Evolutionary conservation across 305 asterid species (phyloP).

Genomic region (Solanum hybrid): DNA sequence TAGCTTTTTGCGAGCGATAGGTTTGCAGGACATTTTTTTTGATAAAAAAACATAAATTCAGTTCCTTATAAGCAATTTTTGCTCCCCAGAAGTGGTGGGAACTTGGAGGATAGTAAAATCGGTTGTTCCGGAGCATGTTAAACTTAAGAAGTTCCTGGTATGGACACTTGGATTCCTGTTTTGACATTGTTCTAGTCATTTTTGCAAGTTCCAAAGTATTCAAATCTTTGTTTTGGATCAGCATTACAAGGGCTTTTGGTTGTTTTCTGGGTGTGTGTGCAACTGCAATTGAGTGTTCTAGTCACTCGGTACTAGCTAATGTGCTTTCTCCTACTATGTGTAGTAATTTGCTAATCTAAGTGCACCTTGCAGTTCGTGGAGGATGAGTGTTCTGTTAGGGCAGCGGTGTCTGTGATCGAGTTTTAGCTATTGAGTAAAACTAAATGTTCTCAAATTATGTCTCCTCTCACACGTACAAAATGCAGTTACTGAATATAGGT

Average conservation of each 20-base stretch:
- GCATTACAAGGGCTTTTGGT: neutral
- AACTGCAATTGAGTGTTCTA: neutral
- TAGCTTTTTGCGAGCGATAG: neutral
- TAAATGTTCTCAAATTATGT: neutral
- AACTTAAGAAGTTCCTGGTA: neutral
- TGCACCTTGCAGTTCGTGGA: neutral
- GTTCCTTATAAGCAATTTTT: neutral
- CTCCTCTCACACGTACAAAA: neutral
- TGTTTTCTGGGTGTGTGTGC: neutral
- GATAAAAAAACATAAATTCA: no score
- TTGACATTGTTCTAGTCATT: neutral
- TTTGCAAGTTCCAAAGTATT: neutral
- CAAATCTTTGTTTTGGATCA: neutral
- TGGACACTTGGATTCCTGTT: neutral
- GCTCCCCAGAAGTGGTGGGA: no score
- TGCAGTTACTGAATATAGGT: neutral
- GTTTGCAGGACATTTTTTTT: neutral
- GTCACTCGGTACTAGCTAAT: neutral
- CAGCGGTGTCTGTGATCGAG: neutral
- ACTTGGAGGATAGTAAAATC: neutral
- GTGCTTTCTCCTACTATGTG: neutral
- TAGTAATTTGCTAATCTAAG: neutral
- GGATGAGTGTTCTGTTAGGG: neutral
- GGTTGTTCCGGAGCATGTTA: neutral
- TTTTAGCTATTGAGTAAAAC: neutral